Evolutionary conservation across 768 basidiomycete species (phyloP).

Genomic region (Lactarius trivialis): DNA sequence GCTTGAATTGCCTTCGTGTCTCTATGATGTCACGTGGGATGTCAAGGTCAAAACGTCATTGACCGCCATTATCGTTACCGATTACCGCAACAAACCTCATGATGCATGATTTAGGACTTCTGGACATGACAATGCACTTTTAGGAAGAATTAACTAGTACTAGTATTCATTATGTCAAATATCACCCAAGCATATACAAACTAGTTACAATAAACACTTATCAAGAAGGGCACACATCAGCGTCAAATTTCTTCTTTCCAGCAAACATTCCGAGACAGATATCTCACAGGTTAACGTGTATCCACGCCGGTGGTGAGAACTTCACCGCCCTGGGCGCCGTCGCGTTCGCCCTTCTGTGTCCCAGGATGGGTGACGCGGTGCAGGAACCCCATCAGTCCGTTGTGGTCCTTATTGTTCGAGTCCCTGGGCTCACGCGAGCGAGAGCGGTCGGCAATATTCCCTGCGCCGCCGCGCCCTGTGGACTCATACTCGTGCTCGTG

Average conservation of each 20-base stretch:
- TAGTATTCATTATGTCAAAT: neutral
- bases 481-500: slow-evolving; percentile 32
- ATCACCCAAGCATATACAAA: neutral
- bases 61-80: neutral
- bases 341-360: neutral
- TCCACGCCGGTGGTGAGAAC: neutral
- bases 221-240: neutral
- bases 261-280: neutral
- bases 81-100: neutral
- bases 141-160: neutral
- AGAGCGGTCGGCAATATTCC: slow-evolving; percentile 50
- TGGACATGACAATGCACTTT: neutral
- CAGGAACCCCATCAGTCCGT: slow-evolving; percentile 20
- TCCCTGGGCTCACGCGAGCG: slow-evolving; percentile 27
- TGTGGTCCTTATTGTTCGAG: neutral
- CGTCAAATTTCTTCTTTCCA: neutral
- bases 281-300: neutral
- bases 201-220: neutral
- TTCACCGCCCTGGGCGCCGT: no score
- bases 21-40: neutral
- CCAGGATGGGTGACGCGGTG: slow-evolving; percentile 8
- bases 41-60: neutral
- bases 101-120: neutral
- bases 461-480: slow-evolving; percentile 54
- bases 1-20: neutral